Percentiles rank a stretch among this genome's conserved stretches.
phyloP scores from a whole-genome alignment of 306 rosid genomes.

The Alnus glutinosa region DNA sequence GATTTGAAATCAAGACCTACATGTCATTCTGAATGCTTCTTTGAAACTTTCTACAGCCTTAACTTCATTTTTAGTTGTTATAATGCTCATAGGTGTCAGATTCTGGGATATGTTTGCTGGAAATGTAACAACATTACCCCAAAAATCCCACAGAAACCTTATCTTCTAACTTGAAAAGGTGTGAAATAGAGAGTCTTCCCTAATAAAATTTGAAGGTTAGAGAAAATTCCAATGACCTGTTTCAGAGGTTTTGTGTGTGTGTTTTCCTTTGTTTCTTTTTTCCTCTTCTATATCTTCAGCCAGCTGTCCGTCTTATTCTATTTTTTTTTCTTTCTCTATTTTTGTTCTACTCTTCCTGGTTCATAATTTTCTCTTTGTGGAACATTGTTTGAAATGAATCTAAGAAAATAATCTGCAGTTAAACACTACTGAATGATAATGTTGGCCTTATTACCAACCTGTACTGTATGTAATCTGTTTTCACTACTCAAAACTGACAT shows the following conservation, averaged over 20 bases:
- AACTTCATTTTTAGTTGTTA: not conserved
- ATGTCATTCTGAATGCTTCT: not conserved
- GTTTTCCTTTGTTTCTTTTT: too few species aligned
- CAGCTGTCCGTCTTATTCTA: not conserved
- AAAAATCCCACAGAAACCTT: not conserved
- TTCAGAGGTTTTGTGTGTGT: not conserved
- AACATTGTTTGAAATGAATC: not conserved
- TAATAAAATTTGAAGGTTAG: constrained; percentile 2
- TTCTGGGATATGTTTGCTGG: not conserved
- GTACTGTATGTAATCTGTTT: not conserved
- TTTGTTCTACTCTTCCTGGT: not conserved
- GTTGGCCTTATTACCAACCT: not conserved
- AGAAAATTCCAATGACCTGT: not conserved
- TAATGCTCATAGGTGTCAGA: not conserved
- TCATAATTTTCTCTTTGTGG: not conserved
- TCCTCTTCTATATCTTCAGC: not conserved
- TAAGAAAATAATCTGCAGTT: not conserved
- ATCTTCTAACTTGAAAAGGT: constrained; percentile 2
- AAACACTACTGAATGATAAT: not conserved
- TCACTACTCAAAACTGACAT: constrained; percentile 25
- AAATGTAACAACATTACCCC: not conserved
- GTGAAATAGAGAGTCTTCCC: not conserved
- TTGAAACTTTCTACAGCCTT: not conserved
- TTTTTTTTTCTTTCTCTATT: not conserved
- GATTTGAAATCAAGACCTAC: not conserved